Evolutionary conservation across 768 basidiomycete genomes (phyloP).

Genomic region (Boletus sp.): DNA sequence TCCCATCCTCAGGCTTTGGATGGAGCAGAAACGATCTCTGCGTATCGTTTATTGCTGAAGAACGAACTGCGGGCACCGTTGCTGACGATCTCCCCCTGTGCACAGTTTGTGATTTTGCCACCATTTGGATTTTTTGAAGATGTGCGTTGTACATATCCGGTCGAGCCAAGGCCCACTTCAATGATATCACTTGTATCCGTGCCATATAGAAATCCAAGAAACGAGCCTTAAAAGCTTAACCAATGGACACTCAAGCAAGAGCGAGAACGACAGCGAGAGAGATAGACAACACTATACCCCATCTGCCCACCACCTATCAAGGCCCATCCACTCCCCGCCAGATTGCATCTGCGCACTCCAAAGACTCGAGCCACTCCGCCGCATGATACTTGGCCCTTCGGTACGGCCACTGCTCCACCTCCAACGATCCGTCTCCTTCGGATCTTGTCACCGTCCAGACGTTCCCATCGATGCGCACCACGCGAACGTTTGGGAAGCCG

Average conservation of each 20-base stretch:
- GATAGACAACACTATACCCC: background rate
- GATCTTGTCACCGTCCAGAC: conserved; percentile 50
- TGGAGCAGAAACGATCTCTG: too few relatives aligned
- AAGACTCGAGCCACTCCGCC: conserved; percentile 62
- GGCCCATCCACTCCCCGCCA: conserved; percentile 21
- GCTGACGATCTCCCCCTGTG: too few relatives aligned
- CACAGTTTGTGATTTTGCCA: too few relatives aligned
- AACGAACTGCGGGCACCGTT: too few relatives aligned
- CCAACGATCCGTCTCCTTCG: conserved; percentile 31
- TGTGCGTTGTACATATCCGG: too few relatives aligned
- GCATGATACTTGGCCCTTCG: conserved; percentile 49
- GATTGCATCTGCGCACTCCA: conserved; percentile 57
- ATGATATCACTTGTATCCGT: too few relatives aligned
- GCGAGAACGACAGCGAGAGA: background rate
- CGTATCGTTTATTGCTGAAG: too few relatives aligned
- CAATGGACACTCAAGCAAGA: background rate
- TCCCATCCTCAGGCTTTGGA: too few relatives aligned
- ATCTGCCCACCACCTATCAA: background rate
- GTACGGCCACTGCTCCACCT: conserved; percentile 57
- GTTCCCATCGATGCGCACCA: conserved; percentile 50
- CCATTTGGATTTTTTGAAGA: too few relatives aligned
- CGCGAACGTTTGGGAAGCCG: conserved; percentile 59
- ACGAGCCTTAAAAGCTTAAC: too few relatives aligned
- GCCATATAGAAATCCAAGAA: background rate
- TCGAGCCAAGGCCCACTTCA: too few relatives aligned